These are phyloP conservation scores for Nelumbo lutea DNA, from an alignment of 164 flowering plant species.

Conservation along the genomic window DNA sequence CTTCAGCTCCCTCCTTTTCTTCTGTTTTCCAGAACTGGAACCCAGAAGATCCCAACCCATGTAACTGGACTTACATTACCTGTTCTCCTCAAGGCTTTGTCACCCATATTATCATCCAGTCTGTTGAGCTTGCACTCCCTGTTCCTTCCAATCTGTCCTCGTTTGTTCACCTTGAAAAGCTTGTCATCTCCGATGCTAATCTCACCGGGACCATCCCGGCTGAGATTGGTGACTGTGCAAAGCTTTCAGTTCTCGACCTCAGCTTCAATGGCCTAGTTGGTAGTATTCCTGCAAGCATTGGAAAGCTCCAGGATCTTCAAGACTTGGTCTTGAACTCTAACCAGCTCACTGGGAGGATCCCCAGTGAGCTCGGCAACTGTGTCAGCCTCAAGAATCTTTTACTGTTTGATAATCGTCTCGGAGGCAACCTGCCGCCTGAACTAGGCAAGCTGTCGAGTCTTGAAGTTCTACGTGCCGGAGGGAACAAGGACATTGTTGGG, in stretches of 20 bases:
- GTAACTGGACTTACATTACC: conserved; percentile 53
- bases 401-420: conserved; percentile 55
- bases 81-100: conserved; percentile 41
- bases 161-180: conserved; percentile 37
- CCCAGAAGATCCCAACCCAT: conserved; percentile 35
- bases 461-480: conserved; percentile 67
- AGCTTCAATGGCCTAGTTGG: conserved; percentile 68
- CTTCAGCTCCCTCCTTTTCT: conserved; percentile 11
- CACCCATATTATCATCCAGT: conserved; percentile 37
- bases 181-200: conserved; percentile 69
- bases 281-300: conserved; percentile 49
- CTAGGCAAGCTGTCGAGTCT: conserved; percentile 44
- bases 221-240: conserved; percentile 41
- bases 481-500: conserved; percentile 67
- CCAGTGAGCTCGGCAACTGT: conserved; percentile 52
- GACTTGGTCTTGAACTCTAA: conserved; percentile 63
- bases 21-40: conserved; percentile 40
- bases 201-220: conserved; percentile 71
- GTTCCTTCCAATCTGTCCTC: conserved; percentile 50
- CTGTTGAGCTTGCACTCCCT: conserved; percentile 40
- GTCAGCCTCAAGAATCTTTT: conserved; percentile 37
- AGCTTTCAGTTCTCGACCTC: conserved; percentile 46
- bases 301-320: conserved; percentile 48
- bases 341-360: conserved; percentile 70
- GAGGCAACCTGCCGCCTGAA: conserved; percentile 51